Base-by-base conservation (phyloP, 495 filamentous ascomycete genomes). In the Penicillium simplicissimum region DNA sequence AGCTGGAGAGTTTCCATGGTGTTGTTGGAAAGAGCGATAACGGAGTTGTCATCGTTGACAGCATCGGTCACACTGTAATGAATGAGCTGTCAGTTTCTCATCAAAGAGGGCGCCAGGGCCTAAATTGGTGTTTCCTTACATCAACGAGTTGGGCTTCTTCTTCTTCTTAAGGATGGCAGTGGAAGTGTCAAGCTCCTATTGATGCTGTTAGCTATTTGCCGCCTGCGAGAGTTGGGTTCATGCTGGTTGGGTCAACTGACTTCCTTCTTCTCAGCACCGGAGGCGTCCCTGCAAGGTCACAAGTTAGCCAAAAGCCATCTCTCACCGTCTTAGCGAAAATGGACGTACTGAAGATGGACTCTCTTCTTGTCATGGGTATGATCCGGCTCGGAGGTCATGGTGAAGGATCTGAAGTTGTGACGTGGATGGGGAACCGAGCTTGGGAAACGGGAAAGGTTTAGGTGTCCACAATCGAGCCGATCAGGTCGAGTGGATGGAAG, bases 141-240 rank as follows among this genome's bases (percentile, higher is more conserved):
- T 96, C 77, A 98, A 78, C 61, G 91, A 93, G 80, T 98, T 98
- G 61, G 93, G 93, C 93, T 98, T 98, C 93, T 98, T 98, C 87
- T 98, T 98, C 85, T 97, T 97, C 82, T 96, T 97, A 66, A 98
- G 86, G 64, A 98, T 98, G 66, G 95, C 95, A 17, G 96, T 98
- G n/a, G 95, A 85, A 47, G 90, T 94, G 68, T 96, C 94, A 70
- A 97, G 89, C 63, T 88, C 88, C 92, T 96, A 71, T 58, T 40
- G 43, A 38, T 40, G 9, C n/a, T 31, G 35, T 52, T 43, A 59
- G 56, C 37, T 55, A 38, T 51, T 17, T 28, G 9, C 36, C 23
- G 48, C 38, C 40, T 61, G 63, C 52, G 61, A 57, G 33, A 23
- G 23, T 11, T 55, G 53, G 19, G 14, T 42, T 15, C n/a, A 10